Evolutionary conservation across 2,329 filamentous ascomycete genomes (phyloP), one percentile per base, ranked within the genome.

Genomic region (Acrodontium crateriforme): DNA sequence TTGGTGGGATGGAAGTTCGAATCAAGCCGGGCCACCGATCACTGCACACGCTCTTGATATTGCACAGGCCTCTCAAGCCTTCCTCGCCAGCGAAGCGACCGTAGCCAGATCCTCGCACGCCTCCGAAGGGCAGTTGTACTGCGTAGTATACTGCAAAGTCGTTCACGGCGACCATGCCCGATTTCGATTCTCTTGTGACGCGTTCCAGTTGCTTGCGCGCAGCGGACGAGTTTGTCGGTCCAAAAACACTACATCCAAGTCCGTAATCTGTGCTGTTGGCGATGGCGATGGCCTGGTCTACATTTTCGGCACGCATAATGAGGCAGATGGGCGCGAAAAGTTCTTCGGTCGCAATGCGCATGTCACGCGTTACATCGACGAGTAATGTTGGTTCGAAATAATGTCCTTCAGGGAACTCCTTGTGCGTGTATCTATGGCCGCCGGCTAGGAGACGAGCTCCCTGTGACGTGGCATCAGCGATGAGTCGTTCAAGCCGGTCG

Each of bases 71-170:
- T 18, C 82, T 67, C 13, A 98, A 58, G 0, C 89, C 89, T 52
- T 98, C 89, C 40, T 80, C 75, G 14, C 84, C 89, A 0, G 83
- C 87, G 56, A 98, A 98, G 3, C 87, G 69, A 2, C 89, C 89
- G 52, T 95, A 95, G 0, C 62, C 89, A 14, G 80, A 91, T 1
- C 84, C 87, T 32, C 71, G 74, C n/a, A 81, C 74, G 29, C 85
- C 89, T 19, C 89, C 89, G 55, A 98, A 98, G 0, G 89, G 89
- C 20, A 98, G 60, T 56, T 93, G 84, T 6, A 92, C 85, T 28
- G 87, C 83, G 50, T 98, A 98, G 54, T 75, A 94, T 16, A 74
- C 78, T 12, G 77, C 89, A 48, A 98, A 98, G 59, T 98, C 89
- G 52, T 98, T 98, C 42, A 98, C 71, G 14, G 83, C 74, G 1